Conservation (phyloP, 192 early-diverging fungal species). For the Coemansia sp. region DNA sequence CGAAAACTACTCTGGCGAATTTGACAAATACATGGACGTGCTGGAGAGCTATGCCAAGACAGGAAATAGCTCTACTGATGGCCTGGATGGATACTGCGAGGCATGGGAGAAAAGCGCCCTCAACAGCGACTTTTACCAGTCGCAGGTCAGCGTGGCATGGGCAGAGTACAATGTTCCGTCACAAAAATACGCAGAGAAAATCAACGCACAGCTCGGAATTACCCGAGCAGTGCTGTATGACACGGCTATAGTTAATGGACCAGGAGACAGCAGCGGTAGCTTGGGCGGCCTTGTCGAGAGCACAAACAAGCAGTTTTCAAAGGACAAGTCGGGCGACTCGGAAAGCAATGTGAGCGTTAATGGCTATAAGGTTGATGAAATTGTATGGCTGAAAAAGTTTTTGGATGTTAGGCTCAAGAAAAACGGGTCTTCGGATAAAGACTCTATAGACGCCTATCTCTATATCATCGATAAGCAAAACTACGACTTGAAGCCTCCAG, state of each 20-base stretch:
- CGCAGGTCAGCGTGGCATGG: not conserved
- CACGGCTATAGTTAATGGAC: not conserved
- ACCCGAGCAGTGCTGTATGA: not conserved
- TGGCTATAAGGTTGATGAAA: conserved; percentile 15
- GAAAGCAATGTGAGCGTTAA: conserved; percentile 15
- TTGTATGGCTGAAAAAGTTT: conserved; percentile 30
- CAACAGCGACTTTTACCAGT: not conserved
- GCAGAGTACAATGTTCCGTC: not conserved
- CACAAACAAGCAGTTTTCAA: not conserved
- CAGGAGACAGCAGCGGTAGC: not conserved
- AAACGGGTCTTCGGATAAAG: not conserved
- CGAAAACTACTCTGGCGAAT: not conserved
- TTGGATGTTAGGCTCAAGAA: conserved; percentile 1
- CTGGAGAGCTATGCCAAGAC: not conserved
- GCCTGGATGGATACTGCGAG: conserved; percentile 5
- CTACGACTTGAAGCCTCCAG: not conserved
- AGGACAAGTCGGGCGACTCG: not conserved
- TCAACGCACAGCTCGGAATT: not conserved
- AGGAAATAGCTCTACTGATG: not conserved
- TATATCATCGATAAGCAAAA: not conserved
- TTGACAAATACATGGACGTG: not conserved
- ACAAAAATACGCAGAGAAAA: not conserved
- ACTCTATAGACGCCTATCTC: not conserved
- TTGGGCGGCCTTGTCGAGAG: not conserved
- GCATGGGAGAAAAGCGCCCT: conserved; percentile 1